Base-by-base conservation (phyloP, 2,329 filamentous ascomycete genomes). In the Aspergillus glaucus region DNA sequence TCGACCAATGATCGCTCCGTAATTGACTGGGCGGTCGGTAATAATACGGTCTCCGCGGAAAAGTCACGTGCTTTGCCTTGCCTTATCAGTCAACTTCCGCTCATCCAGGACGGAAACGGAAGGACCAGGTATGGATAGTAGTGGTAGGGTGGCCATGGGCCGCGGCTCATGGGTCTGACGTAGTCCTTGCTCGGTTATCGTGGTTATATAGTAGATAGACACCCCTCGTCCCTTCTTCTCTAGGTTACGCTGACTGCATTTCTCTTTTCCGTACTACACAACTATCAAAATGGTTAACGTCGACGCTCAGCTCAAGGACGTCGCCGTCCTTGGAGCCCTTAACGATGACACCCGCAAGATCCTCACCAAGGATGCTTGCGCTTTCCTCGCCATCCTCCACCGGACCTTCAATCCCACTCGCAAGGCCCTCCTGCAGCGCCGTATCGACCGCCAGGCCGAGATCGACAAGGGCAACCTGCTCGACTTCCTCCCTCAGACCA, bases 401-500 rank as follows among this genome's bases (percentile, higher is more conserved):
- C 86, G 92, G 67, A 89, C 90, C 56, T 97, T 97, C 80, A 94
- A 97, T 72, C 75, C 72, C 55, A 92, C 86, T 48, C 88, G 93
- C 73, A 95, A 95, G 78, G 78, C 80, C 44, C 83, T 98, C 40
- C 82, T 98, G 47, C 86, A 96, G 75, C 85, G 90, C 64, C 88
- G 93, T 62, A 81, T 86, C 62, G 76, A 85, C 59, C 87, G 92
- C 65, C 93, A 97, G 76, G 86, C 87, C 59, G 91, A 96, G 80
- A 84, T 97, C 55, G 92, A 97, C 77, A 86, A 86, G 68, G 93
- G 93, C 59, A 74, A 82, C 47, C 79, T 96, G 41, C 90, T 90
- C 53, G 91, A 97, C 73, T 97, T 98, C 78, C 81, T 97, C 47
- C 88, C 91, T 51, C 89, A 97, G 80, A 97, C 93, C 52, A 91